Base-by-base conservation (phyloP, 2,329 filamentous ascomycete genomes). In the Colletotrichum higginsianum region DNA sequence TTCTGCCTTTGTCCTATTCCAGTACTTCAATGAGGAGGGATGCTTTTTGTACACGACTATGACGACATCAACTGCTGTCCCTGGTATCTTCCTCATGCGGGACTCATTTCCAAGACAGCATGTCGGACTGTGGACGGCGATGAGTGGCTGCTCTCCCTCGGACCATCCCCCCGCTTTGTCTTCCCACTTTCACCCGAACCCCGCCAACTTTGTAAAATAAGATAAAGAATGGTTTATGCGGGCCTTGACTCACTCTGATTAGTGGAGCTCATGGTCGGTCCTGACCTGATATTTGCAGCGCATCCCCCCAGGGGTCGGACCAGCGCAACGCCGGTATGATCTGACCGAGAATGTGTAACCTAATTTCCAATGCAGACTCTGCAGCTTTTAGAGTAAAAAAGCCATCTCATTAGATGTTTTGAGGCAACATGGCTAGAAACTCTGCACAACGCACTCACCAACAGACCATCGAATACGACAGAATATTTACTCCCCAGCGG, bases 141-240 rank as follows among this genome's bases (percentile, higher is more conserved):
- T 38, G 35, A 38, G 35, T 38, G 52, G 50, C 66, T 44, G 61
- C 23, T 62, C 61, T 65, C 46, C 44, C 30, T 64, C 38, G 46
- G 61, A 52, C 61, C 44, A 65, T 26, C 21, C 38, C 23, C 50
- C 61, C 66, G 52, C 66, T 12, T 30, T 56, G 16, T 30, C 15
- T 8, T 38, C 23, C 38, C 35, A 15, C 38, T 23, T 18, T 23
- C 46, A 50, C 35, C 66, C 52, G 6, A 30, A 18, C 46, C 35
- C 35, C 21, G 21, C 9, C 35, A 38, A 8, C 35, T 11, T 11
- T 38, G 35, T 11, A 38, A 11, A 11, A 9, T 53, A 40, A 50
- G 42, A 16, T 38, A 4, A 47, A 42, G 47, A 53, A 53, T n/a
- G 61, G 61, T 6, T n/a, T n/a, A 18, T 65, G 61, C 18, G 35